phyloP scores from a whole-genome alignment of 768 basidiomycete species.

The Leccinum rimulosum region DNA sequence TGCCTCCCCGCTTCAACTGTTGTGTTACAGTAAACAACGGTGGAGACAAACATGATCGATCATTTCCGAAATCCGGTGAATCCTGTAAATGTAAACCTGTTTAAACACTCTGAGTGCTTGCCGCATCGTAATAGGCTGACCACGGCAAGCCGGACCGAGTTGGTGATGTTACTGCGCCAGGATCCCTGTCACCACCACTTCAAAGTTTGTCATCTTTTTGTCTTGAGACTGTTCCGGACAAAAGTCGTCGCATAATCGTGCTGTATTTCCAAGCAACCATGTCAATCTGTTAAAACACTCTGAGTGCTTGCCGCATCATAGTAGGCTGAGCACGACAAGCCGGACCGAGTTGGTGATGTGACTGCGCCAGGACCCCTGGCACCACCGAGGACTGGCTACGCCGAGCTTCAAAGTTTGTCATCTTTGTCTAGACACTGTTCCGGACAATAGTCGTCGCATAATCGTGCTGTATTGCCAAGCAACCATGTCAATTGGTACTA shows the following conservation, averaged over 20 bases:
- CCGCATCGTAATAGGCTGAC: background rate
- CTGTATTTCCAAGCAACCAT: background rate
- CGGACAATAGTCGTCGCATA: too few relatives aligned
- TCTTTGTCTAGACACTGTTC: background rate
- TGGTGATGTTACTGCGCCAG: background rate
- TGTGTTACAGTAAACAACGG: background rate
- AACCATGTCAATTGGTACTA: background rate
- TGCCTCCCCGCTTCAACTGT: background rate
- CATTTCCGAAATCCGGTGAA: background rate
- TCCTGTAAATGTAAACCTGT: background rate
- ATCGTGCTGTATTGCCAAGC: conserved; percentile 2
- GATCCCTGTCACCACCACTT: background rate
- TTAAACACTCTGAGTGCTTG: background rate
- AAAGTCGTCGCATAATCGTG: too few relatives aligned
- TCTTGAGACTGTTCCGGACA: background rate
- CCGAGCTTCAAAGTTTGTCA: background rate
- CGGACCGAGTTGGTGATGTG: too few relatives aligned
- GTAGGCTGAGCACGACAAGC: background rate
- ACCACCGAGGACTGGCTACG: too few relatives aligned
- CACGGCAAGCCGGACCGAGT: too few relatives aligned
- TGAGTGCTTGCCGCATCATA: background rate
- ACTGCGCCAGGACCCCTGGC: background rate
- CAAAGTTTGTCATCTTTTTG: background rate
- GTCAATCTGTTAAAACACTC: background rate
- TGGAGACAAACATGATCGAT: conserved; percentile 8